phyloP scores from a whole-genome alignment of 108 stramenopile genomes.

The Bacterosira constricta region DNA sequence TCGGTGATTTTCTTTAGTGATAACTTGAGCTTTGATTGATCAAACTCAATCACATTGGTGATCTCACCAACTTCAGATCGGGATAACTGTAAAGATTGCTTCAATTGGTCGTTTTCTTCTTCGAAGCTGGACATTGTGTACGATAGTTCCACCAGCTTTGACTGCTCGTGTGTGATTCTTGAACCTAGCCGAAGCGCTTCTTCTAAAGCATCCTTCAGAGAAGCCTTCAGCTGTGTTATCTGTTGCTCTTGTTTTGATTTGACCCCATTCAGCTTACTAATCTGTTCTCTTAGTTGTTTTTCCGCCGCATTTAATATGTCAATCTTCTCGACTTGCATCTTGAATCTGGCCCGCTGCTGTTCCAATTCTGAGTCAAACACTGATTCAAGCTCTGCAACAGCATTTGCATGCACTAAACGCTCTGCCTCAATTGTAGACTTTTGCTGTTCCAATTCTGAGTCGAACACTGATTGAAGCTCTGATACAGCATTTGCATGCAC shows the following conservation, averaged over 20 bases:
- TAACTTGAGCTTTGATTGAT: slow-evolving; percentile 7
- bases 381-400: slow-evolving; percentile 6
- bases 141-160: slow-evolving; percentile 25
- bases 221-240: slow-evolving; percentile 28
- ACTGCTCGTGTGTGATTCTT: slow-evolving; percentile 15
- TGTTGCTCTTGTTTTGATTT: slow-evolving; percentile 12
- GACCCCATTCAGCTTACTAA: slow-evolving; percentile 13
- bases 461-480: neutral
- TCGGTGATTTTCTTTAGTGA: slow-evolving; percentile 5
- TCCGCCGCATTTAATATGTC: neutral
- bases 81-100: slow-evolving; percentile 18
- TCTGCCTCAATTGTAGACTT: neutral
- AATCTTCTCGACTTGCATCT: neutral
- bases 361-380: slow-evolving; percentile 22
- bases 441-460: neutral
- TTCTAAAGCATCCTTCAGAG: slow-evolving; percentile 25
- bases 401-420: slow-evolving; percentile 1
- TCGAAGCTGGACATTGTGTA: slow-evolving; percentile 20
- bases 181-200: slow-evolving; percentile 29
- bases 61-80: slow-evolving; percentile 3
- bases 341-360: neutral
- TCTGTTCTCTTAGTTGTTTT: neutral
- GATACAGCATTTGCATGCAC: slow-evolving; percentile 1
- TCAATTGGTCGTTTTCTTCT: slow-evolving; percentile 32
- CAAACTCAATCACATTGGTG: neutral